Base-by-base conservation (phyloP, 116 monocot genomes). In the Trichopus zeylanicus region DNA sequence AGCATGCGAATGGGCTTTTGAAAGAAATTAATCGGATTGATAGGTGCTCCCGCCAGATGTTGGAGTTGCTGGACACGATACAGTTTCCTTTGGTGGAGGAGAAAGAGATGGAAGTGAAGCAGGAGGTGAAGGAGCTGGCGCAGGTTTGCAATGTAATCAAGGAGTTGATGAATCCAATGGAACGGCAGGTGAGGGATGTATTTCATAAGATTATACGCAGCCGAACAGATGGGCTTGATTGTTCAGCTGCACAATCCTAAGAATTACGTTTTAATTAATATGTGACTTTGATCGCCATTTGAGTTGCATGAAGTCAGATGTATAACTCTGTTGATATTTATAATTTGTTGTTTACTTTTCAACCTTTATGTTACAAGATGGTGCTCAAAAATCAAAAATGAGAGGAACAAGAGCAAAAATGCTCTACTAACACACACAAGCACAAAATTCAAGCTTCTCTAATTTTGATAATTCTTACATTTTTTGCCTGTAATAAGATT, bases 1-100 rank as follows among this genome's bases (percentile, higher is more conserved):
- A 65, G 66, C 70, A 71, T 28, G 60, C 73, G 0, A 66, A 34
- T 29, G 90, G 90, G 31, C 55, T 90, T 48, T 35, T 90, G 38
- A 76, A 61, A 76, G 90, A 90, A 69, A 74, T 82, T 16, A 61
- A 72, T 19, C 26, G 57, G 71, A 75, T 85, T 4, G 82, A 90
- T 57, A 76, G 60, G 65, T 77, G 74, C 42, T 59, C 48, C 1
- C 60, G 71, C 26, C 57, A 57, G 9, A 39, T 91, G 58, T 46
- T 66, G 15, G 91, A 86, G 53, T 26, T 79, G 55, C 53, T 64
- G 0, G 91, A 86, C 29, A 26, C 47, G 26, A 13, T 33, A 7
- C 71, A 72, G 18, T 56, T 52, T 27, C 77, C 77, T 3, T 7
- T 75, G 37, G 35, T 46, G 4, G 78, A 56, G 55, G 76, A 77